Evolutionary conservation across 352 stramenopile species (phyloP).

Genomic region (Globisporangium cystogenes): DNA sequence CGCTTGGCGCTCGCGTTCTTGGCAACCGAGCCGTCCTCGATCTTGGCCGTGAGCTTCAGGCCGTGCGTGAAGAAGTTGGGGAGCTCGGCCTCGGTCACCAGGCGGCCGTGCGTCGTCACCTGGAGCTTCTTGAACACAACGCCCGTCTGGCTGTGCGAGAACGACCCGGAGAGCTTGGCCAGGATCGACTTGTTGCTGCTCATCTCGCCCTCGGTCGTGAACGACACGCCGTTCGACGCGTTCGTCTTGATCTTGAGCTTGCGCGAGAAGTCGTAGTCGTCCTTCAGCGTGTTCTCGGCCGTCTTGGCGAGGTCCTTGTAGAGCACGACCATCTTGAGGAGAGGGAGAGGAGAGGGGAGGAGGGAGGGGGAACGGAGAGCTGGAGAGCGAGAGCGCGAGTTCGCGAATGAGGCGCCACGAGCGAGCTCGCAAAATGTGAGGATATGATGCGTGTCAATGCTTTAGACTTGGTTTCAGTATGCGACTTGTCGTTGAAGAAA

Average conservation of each 20-base stretch:
- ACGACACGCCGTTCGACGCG: constrained; percentile 76
- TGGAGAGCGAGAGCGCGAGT: background rate
- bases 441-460: too few species aligned
- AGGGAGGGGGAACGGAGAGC: background rate
- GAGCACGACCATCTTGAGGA: constrained; percentile 56
- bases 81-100: constrained; percentile 74
- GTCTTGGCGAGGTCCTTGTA: constrained; percentile 88
- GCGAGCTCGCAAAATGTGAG: too few species aligned
- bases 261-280: constrained; percentile 88
- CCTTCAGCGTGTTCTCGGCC: constrained; percentile 75
- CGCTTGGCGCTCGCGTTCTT: constrained; percentile 78
- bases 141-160: constrained; percentile 52
- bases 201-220: constrained; percentile 86
- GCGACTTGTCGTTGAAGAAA: too few species aligned
- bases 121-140: constrained; percentile 87
- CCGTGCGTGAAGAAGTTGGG: constrained; percentile 75
- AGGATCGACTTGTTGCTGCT: constrained; percentile 85
- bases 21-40: constrained; percentile 73
- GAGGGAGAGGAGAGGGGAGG: background rate
- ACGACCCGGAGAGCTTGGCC: constrained; percentile 72
- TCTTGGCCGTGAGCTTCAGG: constrained; percentile 81
- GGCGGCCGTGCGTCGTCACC: constrained; percentile 73
- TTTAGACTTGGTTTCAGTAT: too few species aligned
- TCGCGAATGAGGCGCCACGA: background rate
- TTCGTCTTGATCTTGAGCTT: constrained; percentile 92